Conservation (phyloP, 2,329 filamentous ascomycete species). For the Fusarium lateritium region DNA sequence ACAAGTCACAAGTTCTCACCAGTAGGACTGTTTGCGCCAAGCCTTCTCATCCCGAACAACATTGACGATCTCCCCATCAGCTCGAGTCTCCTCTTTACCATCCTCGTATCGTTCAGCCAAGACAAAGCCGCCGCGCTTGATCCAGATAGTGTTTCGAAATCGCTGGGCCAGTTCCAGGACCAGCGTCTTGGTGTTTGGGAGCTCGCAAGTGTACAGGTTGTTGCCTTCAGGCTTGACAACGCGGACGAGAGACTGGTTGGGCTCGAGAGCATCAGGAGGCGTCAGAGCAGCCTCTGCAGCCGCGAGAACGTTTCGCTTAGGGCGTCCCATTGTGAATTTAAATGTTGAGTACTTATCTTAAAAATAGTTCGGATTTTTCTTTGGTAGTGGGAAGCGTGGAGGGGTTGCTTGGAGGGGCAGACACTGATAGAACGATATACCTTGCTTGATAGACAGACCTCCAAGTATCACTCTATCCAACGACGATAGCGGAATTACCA, state of each 20-base stretch:
- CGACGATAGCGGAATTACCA: constrained; percentile 19
- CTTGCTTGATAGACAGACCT: constrained; percentile 2
- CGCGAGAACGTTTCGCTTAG: constrained; percentile 81
- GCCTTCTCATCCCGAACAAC: constrained; percentile 91
- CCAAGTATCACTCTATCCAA: constrained; percentile 26
- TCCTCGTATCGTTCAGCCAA: constrained; percentile 79
- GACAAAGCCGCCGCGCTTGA: constrained; percentile 90
- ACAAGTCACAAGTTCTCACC: constrained; percentile 66
- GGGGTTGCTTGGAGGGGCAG: constrained; percentile 43
- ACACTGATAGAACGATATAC: constrained; percentile 34
- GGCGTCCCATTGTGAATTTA: constrained; percentile 53
- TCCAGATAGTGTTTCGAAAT: constrained; percentile 94
- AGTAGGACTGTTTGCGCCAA: constrained; percentile 92
- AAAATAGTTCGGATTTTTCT: constrained; percentile 22
- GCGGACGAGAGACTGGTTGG: constrained; percentile 78
- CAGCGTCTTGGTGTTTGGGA: constrained; percentile 75
- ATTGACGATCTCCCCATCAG: constrained; percentile 92
- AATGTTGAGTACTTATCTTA: background rate
- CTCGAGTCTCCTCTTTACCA: constrained; percentile 80
- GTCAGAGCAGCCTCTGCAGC: constrained; percentile 80
- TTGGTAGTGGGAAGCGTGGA: constrained; percentile 23
- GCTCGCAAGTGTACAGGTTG: constrained; percentile 85
- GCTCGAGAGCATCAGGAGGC: constrained; percentile 71
- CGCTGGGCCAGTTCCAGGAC: constrained; percentile 86
- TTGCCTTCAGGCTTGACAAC: constrained; percentile 89